Conservation (phyloP, 2,329 filamentous ascomycete genomes). For the Chaetoscypha palmicola region DNA sequence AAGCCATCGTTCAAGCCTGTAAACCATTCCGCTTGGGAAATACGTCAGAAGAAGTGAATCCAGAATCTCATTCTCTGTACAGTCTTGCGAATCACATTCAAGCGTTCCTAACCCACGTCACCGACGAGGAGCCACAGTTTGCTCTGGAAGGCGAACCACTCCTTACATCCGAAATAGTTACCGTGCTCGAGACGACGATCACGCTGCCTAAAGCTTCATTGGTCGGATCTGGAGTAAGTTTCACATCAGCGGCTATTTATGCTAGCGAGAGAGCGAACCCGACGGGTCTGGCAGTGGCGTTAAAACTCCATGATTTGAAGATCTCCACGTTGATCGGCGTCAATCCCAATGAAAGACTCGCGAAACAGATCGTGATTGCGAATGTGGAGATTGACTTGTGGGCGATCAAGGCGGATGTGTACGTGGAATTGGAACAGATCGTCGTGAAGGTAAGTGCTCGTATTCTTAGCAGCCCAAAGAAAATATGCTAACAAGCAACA, state of each 20-base stretch:
- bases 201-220: conserved; percentile 62
- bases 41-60: background rate
- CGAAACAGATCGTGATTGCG: conserved; percentile 59
- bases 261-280: conserved; percentile 18
- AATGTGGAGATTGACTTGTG: conserved; percentile 53
- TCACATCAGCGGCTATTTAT: conserved; percentile 39
- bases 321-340: conserved; percentile 66
- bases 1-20: conserved; percentile 46
- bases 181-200: conserved; percentile 46
- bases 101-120: too few species aligned
- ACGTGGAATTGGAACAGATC: conserved; percentile 49
- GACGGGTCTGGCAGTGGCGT: conserved; percentile 25
- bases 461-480: background rate
- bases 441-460: conserved; percentile 30
- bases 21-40: conserved; percentile 7
- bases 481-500: conserved; percentile 24
- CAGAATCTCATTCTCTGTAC: too few species aligned
- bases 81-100: too few species aligned
- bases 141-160: too few species aligned
- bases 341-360: conserved; percentile 61
- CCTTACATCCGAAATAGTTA: conserved; percentile 34
- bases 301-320: conserved; percentile 46
- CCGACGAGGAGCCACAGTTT: too few species aligned
- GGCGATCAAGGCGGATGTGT: conserved; percentile 40
- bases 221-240: conserved; percentile 49